Evolutionary conservation across 768 basidiomycete species (phyloP), one percentile per base, ranked within the genome.

Genomic region (Lactifluus subvellereus): DNA sequence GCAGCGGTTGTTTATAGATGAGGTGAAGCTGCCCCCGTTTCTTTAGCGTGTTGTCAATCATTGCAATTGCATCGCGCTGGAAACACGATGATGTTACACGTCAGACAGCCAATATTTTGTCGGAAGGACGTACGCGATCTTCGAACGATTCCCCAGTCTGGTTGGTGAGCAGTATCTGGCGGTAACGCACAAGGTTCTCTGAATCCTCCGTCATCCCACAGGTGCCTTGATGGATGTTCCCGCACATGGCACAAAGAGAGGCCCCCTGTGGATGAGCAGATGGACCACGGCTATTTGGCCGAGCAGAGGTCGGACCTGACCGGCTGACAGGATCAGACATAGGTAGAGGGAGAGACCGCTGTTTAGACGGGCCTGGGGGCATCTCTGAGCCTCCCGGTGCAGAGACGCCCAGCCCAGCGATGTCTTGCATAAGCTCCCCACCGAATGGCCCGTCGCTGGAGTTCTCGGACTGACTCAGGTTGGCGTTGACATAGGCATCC

Each of bases 141-240:
- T 87, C 84, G 69, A 81, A 78, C 49, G 87, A 77, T 66, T 92
- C 90, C 67, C 85, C 84, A 16, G 81, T 79, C n/a, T 80, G 77
- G 64, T 87, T 78, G 33, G 81, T 72, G 64, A 91, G 72, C 42
- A 91, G 73, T 75, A 89, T 84, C 51, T 80, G 77, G 49, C 89
- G 82, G 69, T 84, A 91, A 67, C 88, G 84, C 13, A 82, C 80
- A 22, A 92, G 77, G 70, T 89, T 83, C 60, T 83, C 79, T 18
- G 87, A 83, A 54, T 75, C 78, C 27, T 85, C 79, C 7, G 82
- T 83, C 89, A 92, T 89, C 27, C 70, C 70, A 69, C 90, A 92
- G 10, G 68, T 66, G 33, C 79, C 78, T 52, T 73, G 72, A 57
- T 68, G 67, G 10, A 61, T 67, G 18, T 64, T 67, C 42, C 81